phyloP scores from a whole-genome alignment of 257 asterid species.

The Solanum etuberosum region DNA sequence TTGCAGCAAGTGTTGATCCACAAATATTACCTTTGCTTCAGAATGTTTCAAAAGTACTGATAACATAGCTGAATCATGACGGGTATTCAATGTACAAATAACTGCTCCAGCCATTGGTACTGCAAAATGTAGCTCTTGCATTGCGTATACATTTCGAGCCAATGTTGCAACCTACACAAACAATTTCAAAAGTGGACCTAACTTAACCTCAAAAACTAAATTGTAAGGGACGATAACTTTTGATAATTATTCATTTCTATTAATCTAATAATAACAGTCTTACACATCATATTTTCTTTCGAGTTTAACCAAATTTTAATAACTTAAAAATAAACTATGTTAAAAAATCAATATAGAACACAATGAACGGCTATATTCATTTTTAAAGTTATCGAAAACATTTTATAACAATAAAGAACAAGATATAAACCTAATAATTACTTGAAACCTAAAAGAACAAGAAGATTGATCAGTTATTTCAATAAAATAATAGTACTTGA shows the following conservation, averaged over 20 bases:
- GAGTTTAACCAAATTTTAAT: not conserved
- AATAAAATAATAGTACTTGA: not conserved
- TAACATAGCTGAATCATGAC: constrained; percentile 23
- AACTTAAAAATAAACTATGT: not conserved
- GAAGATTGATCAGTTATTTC: not conserved
- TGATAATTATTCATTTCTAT: not conserved
- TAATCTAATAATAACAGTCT: not conserved
- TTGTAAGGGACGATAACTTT: too few relatives aligned
- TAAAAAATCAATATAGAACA: not conserved
- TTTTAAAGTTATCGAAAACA: not conserved
- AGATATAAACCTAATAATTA: not conserved
- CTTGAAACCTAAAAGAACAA: too few relatives aligned
- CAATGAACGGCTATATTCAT: not conserved
- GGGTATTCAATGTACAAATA: constrained; percentile 19
- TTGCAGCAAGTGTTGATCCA: constrained; percentile 17
- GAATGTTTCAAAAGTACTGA: constrained; percentile 20
- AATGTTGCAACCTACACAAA: constrained; percentile 20
- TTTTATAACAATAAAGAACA: not conserved
- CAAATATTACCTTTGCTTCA: constrained; percentile 26
- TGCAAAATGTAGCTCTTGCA: constrained; percentile 35
- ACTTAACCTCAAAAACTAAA: too few relatives aligned
- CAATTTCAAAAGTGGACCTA: not conserved
- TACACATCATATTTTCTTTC: not conserved
- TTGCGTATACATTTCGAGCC: constrained; percentile 30
- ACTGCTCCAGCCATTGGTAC: constrained; percentile 36